Conservation (phyloP, 805 yeast species). For the Yamadazyma paraphyllophila region DNA sequence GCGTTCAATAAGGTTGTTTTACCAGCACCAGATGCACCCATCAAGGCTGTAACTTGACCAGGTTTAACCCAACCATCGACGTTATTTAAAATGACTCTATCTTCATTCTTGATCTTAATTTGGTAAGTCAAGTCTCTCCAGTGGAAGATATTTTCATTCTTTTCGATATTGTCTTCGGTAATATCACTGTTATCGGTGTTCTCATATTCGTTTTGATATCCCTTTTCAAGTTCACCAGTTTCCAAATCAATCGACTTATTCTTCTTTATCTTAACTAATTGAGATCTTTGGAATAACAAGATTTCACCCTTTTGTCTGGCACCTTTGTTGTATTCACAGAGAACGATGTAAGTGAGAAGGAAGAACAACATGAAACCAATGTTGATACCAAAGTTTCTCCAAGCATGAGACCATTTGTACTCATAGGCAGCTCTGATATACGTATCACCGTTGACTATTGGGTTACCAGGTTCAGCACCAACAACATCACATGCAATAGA, state of each 20-base stretch:
- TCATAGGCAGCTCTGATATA: constrained; percentile 49
- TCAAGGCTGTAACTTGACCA: constrained; percentile 75
- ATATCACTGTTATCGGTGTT: not conserved
- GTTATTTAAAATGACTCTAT: constrained; percentile 39
- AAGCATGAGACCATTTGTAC: constrained; percentile 58
- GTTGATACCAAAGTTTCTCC: constrained; percentile 78
- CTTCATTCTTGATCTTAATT: constrained; percentile 38
- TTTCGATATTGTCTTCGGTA: constrained; percentile 1
- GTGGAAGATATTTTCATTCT: constrained; percentile 27
- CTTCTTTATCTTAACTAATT: constrained; percentile 31
- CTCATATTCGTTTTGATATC: constrained; percentile 12
- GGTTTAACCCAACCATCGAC: constrained; percentile 72
- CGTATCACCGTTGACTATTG: constrained; percentile 55
- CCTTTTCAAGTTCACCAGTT: constrained; percentile 23
- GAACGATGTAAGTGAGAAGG: constrained; percentile 31
- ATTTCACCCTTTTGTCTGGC: constrained; percentile 46
- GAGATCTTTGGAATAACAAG: constrained; percentile 25
- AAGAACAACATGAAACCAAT: constrained; percentile 50
- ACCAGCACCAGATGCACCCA: constrained; percentile 91
- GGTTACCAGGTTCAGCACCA: constrained; percentile 58
- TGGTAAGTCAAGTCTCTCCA: constrained; percentile 40
- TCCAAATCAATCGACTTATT: constrained; percentile 20
- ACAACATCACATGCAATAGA: constrained; percentile 54
- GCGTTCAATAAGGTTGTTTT: constrained; percentile 75
- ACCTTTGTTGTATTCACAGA: constrained; percentile 41